phyloP scores from a whole-genome alignment of 345 rosid genomes.

The Sapria himalayana region DNA sequence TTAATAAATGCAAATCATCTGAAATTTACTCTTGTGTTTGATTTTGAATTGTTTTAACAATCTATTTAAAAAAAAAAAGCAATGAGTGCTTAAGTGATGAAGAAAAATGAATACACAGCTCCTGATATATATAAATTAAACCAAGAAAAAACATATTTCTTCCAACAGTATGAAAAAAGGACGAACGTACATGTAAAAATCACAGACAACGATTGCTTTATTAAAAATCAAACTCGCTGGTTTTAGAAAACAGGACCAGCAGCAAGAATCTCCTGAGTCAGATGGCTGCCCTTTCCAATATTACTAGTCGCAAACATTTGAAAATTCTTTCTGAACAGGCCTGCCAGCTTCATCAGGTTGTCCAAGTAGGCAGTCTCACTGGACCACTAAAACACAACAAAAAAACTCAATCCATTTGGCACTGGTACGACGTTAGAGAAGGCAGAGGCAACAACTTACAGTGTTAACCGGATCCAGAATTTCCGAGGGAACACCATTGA shows the following conservation, averaged over 20 bases:
- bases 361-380: slow-evolving; percentile 65
- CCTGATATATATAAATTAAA: no score
- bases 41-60: no score
- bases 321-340: slow-evolving; percentile 67
- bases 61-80: no score
- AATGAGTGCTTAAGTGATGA: neutral
- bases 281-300: slow-evolving; percentile 60
- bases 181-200: no score
- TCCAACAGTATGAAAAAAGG: no score
- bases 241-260: slow-evolving; percentile 63
- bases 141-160: no score
- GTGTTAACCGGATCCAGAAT: slow-evolving; percentile 65
- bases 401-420: neutral
- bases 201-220: no score
- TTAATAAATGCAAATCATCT: no score
- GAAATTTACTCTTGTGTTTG: no score
- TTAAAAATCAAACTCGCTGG: no score
- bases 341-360: slow-evolving; percentile 63
- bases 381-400: slow-evolving; percentile 36
- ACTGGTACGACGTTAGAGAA: neutral
- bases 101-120: neutral
- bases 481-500: slow-evolving; percentile 71
- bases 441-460: slow-evolving; percentile 22
- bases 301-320: slow-evolving; percentile 48
- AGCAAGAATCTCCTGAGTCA: slow-evolving; percentile 58